Conservation (phyloP, 192 early-diverging fungal genomes). For the Podila horticola region DNA sequence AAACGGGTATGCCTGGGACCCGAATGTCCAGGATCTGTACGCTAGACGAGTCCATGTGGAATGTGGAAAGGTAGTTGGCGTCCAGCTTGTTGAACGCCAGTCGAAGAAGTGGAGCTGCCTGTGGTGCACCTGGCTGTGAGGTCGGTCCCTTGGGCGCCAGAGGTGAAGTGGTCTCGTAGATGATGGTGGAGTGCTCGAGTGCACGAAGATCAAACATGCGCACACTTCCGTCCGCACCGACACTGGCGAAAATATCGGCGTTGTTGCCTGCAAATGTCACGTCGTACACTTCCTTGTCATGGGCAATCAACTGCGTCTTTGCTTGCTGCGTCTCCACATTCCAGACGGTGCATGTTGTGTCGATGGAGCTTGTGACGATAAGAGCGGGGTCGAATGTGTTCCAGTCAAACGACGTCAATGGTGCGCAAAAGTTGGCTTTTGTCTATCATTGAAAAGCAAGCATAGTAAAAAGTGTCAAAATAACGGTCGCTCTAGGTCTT, state of each 20-base stretch:
- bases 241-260: constrained; percentile 92
- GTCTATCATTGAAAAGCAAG: constrained; percentile 27
- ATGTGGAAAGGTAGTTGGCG: constrained; percentile 91
- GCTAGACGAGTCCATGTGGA: constrained; percentile 83
- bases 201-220: constrained; percentile 97
- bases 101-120: constrained; percentile 74
- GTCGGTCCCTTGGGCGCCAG: constrained; percentile 33
- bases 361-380: constrained; percentile 93
- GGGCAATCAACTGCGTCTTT: constrained; percentile 99
- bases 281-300: constrained; percentile 98
- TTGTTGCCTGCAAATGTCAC: constrained; percentile 92
- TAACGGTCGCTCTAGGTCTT: not conserved
- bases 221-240: constrained; percentile 97
- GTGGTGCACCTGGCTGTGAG: constrained; percentile 44
- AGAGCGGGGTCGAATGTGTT: constrained; percentile 86
- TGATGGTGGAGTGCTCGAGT: constrained; percentile 96
- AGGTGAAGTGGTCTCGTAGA: constrained; percentile 87
- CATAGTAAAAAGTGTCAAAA: not conserved
- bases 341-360: constrained; percentile 99
- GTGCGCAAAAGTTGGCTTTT: constrained; percentile 85
- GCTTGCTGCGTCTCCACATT: constrained; percentile 96
- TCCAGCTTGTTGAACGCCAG: constrained; percentile 92
- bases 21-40: constrained; percentile 94
- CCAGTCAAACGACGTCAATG: constrained; percentile 98
- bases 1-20: constrained; percentile 86